A percentile compares a stretch with the other conserved stretches of the same genome.
These are phyloP conservation scores for Pseudopithomyces chartarum DNA, from an alignment of 2,329 filamentous ascomycete species.

Conservation along the genomic window DNA sequence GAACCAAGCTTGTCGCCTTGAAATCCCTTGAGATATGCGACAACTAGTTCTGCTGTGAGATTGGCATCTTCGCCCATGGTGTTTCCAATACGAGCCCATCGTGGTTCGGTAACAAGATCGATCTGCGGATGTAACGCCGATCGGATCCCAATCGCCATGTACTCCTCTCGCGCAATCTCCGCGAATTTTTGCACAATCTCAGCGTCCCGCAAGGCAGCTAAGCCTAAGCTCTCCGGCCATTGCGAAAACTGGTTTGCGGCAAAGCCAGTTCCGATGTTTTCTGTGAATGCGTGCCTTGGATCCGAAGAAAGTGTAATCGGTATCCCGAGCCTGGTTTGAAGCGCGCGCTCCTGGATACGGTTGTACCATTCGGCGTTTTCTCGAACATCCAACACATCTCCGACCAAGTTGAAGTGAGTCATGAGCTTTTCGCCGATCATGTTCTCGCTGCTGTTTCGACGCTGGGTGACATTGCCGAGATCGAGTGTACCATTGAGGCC, in stretches of 20 bases:
- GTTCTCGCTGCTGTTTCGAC: slow-evolving; percentile 35
- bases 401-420: slow-evolving; percentile 56
- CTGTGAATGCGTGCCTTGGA: slow-evolving; percentile 53
- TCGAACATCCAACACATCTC: slow-evolving; percentile 48
- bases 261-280: slow-evolving; percentile 52
- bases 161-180: slow-evolving; percentile 57
- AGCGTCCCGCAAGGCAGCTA: slow-evolving; percentile 55
- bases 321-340: slow-evolving; percentile 55
- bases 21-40: slow-evolving; percentile 56
- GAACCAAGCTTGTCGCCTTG: slow-evolving; percentile 52
- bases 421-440: slow-evolving; percentile 44
- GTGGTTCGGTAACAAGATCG: slow-evolving; percentile 57
- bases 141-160: slow-evolving; percentile 50
- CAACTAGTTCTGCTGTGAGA: slow-evolving; percentile 43
- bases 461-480: slow-evolving; percentile 13
- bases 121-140: slow-evolving; percentile 57
- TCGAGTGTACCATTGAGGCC: slow-evolving; percentile 41
- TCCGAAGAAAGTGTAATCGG: slow-evolving; percentile 56
- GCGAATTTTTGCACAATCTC: slow-evolving; percentile 54
- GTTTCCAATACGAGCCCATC: slow-evolving; percentile 54
- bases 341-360: slow-evolving; percentile 48
- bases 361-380: slow-evolving; percentile 49
- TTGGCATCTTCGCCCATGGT: slow-evolving; percentile 58
- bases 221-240: slow-evolving; percentile 58
- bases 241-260: slow-evolving; percentile 53